Evolutionary conservation across 768 basidiomycete species (phyloP).

Genomic region (Cystobasidium ongulense): DNA sequence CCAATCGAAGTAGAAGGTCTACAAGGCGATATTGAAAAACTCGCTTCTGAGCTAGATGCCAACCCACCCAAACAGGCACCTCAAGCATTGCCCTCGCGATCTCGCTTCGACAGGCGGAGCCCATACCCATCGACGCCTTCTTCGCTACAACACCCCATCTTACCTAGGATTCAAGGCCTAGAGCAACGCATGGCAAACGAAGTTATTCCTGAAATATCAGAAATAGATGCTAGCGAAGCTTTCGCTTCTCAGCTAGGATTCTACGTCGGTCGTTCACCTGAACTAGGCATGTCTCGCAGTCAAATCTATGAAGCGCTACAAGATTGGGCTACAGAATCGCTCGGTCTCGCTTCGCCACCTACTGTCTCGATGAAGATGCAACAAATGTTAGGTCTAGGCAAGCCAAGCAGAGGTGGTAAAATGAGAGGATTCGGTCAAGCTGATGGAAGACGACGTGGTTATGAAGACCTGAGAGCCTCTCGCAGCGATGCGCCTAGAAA

Average conservation of each 20-base stretch:
- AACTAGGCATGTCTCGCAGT: constrained; percentile 50
- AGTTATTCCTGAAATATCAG: constrained; percentile 40
- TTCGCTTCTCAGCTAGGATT: constrained; percentile 65
- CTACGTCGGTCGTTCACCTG: constrained; percentile 54
- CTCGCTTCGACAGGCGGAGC: constrained; percentile 4
- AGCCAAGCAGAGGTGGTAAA: background rate
- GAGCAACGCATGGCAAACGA: constrained; percentile 40
- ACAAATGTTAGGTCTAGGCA: constrained; percentile 46
- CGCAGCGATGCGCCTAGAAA: background rate
- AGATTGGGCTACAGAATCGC: constrained; percentile 56
- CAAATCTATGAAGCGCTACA: constrained; percentile 55
- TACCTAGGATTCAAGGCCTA: constrained; percentile 35
- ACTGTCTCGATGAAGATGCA: constrained; percentile 53
- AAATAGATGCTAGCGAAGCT: constrained; percentile 51
- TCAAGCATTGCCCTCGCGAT: background rate
- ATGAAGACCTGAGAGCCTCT: background rate
- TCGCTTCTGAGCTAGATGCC: constrained; percentile 53
- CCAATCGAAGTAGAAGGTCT: constrained; percentile 53
- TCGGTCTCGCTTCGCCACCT: constrained; percentile 54
- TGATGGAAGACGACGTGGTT: background rate
- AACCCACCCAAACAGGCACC: constrained; percentile 41
- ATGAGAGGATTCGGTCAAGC: background rate
- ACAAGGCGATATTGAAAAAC: constrained; percentile 48
- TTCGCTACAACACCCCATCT: constrained; percentile 31
- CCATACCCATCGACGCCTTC: background rate